These are phyloP conservation scores for Saccharomyces hybrid DNA, from an alignment of 1,139 yeast genomes.

Conservation along the genomic window DNA sequence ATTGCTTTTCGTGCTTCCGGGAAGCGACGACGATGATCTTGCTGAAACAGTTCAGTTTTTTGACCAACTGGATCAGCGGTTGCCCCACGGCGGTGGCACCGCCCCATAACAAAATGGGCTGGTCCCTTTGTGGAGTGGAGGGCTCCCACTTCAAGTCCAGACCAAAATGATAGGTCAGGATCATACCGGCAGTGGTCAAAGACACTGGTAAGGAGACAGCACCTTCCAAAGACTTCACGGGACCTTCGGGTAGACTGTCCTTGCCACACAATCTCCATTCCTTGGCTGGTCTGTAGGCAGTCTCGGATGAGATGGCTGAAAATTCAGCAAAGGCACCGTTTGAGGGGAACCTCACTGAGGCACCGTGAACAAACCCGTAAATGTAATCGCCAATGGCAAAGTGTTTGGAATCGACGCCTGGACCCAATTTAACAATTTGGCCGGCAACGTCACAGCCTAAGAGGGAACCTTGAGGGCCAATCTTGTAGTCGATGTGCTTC, in stretches of 20 bases:
- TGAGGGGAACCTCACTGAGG: constrained; percentile 29
- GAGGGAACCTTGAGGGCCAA: constrained; percentile 41
- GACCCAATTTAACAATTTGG: constrained; percentile 48
- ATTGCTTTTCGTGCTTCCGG: constrained; percentile 33
- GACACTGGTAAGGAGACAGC: constrained; percentile 55
- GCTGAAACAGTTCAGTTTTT: constrained; percentile 34
- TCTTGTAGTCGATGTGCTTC: constrained; percentile 43
- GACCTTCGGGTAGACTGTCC: constrained; percentile 32
- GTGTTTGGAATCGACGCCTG: constrained; percentile 34
- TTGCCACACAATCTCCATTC: constrained; percentile 6
- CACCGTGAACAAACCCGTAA: constrained; percentile 44
- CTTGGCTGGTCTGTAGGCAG: constrained; percentile 31
- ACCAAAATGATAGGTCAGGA: constrained; percentile 22
- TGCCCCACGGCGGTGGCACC: constrained; percentile 53
- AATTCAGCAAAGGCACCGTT: constrained; percentile 60
- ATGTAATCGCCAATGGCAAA: constrained; percentile 51
- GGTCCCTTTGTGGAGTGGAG: constrained; percentile 25
- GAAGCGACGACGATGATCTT: constrained; percentile 45
- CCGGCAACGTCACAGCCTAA: constrained; percentile 59
- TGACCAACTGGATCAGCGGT: constrained; percentile 43
- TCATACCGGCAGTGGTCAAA: constrained; percentile 39
- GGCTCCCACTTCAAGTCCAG: constrained; percentile 22
- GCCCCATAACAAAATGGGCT: constrained; percentile 44
- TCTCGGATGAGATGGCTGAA: constrained; percentile 35
- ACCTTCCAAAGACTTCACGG: constrained; percentile 46